Percentiles rank a stretch among this genome's conserved stretches.
These are phyloP conservation scores for Euphorbia celastroides DNA, from an alignment of 441 rosid genomes.

Conservation along the genomic window DNA sequence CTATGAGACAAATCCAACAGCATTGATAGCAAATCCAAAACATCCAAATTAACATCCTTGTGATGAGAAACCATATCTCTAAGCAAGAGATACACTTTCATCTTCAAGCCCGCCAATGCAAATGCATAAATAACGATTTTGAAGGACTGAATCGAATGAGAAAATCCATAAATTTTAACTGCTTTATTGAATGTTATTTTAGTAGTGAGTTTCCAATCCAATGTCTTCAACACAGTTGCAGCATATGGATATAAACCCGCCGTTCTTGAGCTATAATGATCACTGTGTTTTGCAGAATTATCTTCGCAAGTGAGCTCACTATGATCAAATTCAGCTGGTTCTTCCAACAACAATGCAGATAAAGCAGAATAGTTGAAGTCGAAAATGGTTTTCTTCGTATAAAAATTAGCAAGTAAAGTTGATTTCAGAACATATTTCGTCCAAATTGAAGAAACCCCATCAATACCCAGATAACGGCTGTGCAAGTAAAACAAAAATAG, in stretches of 20 bases:
- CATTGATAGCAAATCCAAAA: conserved; percentile 28
- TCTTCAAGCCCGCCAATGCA: conserved; percentile 28
- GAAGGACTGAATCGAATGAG: conserved; percentile 30
- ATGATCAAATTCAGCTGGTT: conserved; percentile 23
- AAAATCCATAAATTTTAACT: conserved; percentile 26
- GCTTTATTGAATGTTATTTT: conserved; percentile 22
- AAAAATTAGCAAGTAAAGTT: conserved; percentile 15
- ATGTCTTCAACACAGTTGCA: conserved; percentile 35
- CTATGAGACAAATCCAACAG: conserved; percentile 29
- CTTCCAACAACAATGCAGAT: conserved; percentile 32
- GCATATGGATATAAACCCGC: conserved; percentile 28
- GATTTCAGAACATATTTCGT: conserved; percentile 18
- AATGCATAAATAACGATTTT: conserved; percentile 33
- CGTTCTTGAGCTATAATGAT: conserved; percentile 4
- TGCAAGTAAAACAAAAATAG: conserved; percentile 1
- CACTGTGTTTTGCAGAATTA: conserved; percentile 8
- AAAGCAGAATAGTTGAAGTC: conserved; percentile 22
- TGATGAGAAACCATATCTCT: conserved; percentile 32
- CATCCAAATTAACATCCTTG: conserved; percentile 26
- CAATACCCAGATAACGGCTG: conserved; percentile 16
- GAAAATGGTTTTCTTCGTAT: conserved; percentile 17
- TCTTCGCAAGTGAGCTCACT: conserved; percentile 11
- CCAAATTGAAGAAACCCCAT: conserved; percentile 24
- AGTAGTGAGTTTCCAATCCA: conserved; percentile 35
- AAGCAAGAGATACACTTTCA: conserved; percentile 42